Evolutionary conservation across 805 yeast genomes (phyloP), one percentile per base, ranked within the genome.

Genomic region (Candida incommunis): DNA sequence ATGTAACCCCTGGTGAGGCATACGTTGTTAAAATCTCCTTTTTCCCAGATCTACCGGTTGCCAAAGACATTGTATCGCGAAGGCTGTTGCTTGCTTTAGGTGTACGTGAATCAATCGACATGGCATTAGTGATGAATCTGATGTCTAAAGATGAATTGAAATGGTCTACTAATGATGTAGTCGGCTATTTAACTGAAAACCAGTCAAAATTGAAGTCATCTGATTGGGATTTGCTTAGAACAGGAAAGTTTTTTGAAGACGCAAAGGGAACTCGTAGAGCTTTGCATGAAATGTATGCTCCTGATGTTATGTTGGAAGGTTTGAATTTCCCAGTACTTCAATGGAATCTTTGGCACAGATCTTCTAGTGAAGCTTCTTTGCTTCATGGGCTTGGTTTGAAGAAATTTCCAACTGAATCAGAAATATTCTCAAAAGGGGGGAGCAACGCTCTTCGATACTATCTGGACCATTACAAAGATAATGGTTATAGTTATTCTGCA

Each of bases 1-100:
- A 63, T 60, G 54, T 55, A 43, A 25, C 25, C 15, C 69, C 69
- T 1, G 13, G 42, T 1, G 65, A 64, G 27, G 43, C 65, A 2
- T 66, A 65, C 43, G 34, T 65, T 7, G 47, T 46, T 23, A 50
- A 49, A 16, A 59, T 64, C 13, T 54, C 56, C 5, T 50, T 65
- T 29, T 65, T 65, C 48, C 67, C 68, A 0, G 51, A 59, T 41
- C 46, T 65, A 21, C 68, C 70, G 1, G 62, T 65, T 3, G 55
- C 58, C 7, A 43, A 43, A 2, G 35, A 41, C 18, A 35, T 58
- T 15, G 44, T 41, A 11, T 48, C 58, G 2, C 50, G 45, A 3
- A 29, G 48, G 21, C 48, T 65, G 48, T 50, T 66, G 23, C 43
- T 49, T 3, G 51, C 45, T 11, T 43, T 65, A 1, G 67, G 67